Conservation (phyloP, 257 asterid genomes). For the Lavandula angustifolia region DNA sequence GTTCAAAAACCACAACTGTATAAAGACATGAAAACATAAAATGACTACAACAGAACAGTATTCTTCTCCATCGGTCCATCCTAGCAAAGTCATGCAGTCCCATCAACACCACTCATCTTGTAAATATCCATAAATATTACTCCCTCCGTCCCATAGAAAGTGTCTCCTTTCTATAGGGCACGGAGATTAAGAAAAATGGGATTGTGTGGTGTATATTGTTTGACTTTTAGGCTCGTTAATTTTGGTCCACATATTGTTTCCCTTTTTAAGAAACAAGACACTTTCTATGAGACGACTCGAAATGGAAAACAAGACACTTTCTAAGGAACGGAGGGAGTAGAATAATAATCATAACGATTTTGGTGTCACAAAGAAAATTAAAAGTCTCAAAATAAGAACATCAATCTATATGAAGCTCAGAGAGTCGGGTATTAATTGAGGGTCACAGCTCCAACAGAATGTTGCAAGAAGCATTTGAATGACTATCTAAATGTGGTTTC, state of each 20-base stretch:
- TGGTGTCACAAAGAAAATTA: slow-evolving; percentile 7
- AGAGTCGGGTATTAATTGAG: slow-evolving; percentile 11
- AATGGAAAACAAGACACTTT: no score
- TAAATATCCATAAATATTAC: background rate
- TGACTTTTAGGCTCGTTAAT: no score
- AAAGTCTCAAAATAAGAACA: slow-evolving; percentile 1
- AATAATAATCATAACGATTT: background rate
- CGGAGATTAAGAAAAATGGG: no score
- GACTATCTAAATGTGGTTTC: background rate
- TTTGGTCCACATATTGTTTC: no score
- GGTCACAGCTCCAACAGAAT: background rate
- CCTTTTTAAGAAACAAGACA: no score
- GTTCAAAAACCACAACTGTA: background rate
- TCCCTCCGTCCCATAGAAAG: no score
- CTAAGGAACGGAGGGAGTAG: no score
- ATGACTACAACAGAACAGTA: background rate
- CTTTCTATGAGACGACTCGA: no score
- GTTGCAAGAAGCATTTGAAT: slow-evolving; percentile 9
- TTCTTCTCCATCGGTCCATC: background rate
- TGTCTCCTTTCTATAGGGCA: no score
- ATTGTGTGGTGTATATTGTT: no score
- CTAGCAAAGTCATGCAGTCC: slow-evolving; percentile 7
- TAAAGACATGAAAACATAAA: slow-evolving; percentile 6
- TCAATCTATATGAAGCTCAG: background rate
- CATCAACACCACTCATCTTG: background rate